A percentile compares a stretch with the other conserved stretches of the same genome.
phyloP scores from a whole-genome alignment of 768 basidiomycete species.

The Antrodiella citrinella region DNA sequence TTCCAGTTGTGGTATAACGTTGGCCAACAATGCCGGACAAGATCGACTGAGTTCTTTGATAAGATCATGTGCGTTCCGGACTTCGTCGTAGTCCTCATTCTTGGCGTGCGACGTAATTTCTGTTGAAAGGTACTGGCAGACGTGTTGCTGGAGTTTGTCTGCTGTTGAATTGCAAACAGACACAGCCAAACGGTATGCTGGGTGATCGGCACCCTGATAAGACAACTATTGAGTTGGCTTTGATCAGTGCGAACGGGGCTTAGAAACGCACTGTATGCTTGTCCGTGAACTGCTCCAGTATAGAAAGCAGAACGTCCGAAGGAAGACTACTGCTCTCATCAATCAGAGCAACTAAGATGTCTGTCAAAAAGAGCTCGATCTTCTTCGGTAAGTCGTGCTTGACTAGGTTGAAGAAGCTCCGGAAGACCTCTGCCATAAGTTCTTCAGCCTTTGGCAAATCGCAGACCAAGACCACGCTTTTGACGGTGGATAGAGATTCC shows the following conservation, averaged over 20 bases:
- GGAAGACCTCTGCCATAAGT: slow-evolving; percentile 76
- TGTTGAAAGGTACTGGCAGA: slow-evolving; percentile 90
- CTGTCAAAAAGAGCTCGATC: slow-evolving; percentile 77
- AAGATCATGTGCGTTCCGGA: slow-evolving; percentile 74
- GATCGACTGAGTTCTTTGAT: slow-evolving; percentile 75
- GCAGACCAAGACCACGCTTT: slow-evolving; percentile 89
- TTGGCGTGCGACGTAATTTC: slow-evolving; percentile 58
- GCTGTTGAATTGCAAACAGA: slow-evolving; percentile 78
- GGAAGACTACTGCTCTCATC: slow-evolving; percentile 83
- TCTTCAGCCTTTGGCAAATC: slow-evolving; percentile 86
- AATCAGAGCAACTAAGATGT: slow-evolving; percentile 82
- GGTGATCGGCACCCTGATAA: slow-evolving; percentile 55
- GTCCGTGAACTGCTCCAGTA: slow-evolving; percentile 83
- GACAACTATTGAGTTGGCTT: slow-evolving; percentile 2
- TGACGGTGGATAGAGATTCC: slow-evolving; percentile 88
- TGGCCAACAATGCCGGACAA: slow-evolving; percentile 76
- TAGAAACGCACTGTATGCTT: slow-evolving; percentile 55
- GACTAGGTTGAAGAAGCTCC: slow-evolving; percentile 73
- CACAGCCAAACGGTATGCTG: slow-evolving; percentile 75
- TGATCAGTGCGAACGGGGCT: background rate
- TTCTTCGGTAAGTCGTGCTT: slow-evolving; percentile 71
- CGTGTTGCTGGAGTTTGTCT: slow-evolving; percentile 82
- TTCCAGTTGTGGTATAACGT: slow-evolving; percentile 89
- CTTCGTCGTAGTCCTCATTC: slow-evolving; percentile 60
- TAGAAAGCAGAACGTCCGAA: slow-evolving; percentile 63